Conservation (phyloP, 1,284 basidiomycete species). For the Papiliotrema fonsecae region DNA sequence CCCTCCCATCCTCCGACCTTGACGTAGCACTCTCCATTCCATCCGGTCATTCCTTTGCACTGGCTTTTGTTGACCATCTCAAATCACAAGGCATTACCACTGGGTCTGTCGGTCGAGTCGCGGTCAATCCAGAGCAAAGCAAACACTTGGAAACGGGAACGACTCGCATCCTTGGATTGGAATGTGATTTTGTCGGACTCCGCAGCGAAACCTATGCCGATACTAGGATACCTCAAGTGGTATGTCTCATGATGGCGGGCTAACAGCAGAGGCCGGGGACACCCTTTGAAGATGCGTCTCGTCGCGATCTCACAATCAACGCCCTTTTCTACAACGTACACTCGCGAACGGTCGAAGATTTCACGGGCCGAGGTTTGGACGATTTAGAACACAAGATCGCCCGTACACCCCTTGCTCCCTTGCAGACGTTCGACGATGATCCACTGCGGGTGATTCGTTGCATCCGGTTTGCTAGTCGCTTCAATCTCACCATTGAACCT, state of each 20-base stretch:
- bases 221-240: conserved; percentile 85
- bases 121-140: conserved; percentile 92
- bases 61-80: conserved; percentile 68
- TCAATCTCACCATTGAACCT: conserved; percentile 73
- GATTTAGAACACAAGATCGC: conserved; percentile 78
- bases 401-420: conserved; percentile 81
- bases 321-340: conserved; percentile 96
- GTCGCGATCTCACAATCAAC: conserved; percentile 94
- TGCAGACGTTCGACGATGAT: conserved; percentile 89
- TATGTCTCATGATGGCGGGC: conserved; percentile 49
- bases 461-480: conserved; percentile 85
- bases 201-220: conserved; percentile 87
- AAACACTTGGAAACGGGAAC: conserved; percentile 97
- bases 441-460: conserved; percentile 87
- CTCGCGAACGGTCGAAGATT: conserved; percentile 80
- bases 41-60: conserved; percentile 87
- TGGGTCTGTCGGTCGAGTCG: conserved; percentile 69
- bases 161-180: conserved; percentile 74
- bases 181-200: conserved; percentile 92
- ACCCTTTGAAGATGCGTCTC: conserved; percentile 81
- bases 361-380: conserved; percentile 74
- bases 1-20: conserved; percentile 80
- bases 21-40: conserved; percentile 86
- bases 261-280: conserved; percentile 75
- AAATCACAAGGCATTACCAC: conserved; percentile 55